Percentiles rank a stretch among this genome's conserved stretches.
These are phyloP conservation scores for Priceomyces carsonii DNA, from an alignment of 805 yeast genomes.

Conservation along the genomic window DNA sequence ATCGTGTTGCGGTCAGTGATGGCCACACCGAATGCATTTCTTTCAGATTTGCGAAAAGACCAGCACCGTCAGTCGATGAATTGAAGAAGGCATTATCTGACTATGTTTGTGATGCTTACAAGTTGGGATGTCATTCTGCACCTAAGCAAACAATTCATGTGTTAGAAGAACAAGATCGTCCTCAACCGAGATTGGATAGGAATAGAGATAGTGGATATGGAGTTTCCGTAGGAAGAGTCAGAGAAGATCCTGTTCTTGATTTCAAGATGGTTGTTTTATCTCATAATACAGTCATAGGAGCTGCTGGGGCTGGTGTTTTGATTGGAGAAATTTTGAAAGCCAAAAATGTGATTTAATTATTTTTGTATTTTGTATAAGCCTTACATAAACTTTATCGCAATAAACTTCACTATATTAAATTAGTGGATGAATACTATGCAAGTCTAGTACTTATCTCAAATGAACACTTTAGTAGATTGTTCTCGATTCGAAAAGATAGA, in stretches of 20 bases:
- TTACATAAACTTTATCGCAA: neutral
- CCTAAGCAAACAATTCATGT: conserved; percentile 92
- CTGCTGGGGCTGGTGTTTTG: conserved; percentile 97
- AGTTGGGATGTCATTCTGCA: conserved; percentile 84
- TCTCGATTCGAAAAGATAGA: conserved; percentile 19
- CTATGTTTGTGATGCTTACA: conserved; percentile 80
- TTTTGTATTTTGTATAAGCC: conserved; percentile 2
- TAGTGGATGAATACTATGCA: neutral
- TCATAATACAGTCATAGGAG: conserved; percentile 96
- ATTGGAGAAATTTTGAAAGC: conserved; percentile 89
- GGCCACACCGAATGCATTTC: conserved; percentile 98
- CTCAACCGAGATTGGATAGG: conserved; percentile 97
- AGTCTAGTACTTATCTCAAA: neutral
- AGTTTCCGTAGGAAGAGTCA: conserved; percentile 90
- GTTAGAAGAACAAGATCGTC: conserved; percentile 88
- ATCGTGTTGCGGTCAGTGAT: conserved; percentile 94
- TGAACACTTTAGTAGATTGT: conserved; percentile 6
- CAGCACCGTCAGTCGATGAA: conserved; percentile 82
- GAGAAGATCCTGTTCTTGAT: conserved; percentile 92
- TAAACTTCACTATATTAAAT: neutral
- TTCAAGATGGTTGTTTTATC: conserved; percentile 96
- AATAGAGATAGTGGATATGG: conserved; percentile 93
- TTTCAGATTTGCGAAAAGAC: conserved; percentile 74
- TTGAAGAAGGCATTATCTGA: conserved; percentile 69
- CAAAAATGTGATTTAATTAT: conserved; percentile 65